phyloP scores from a whole-genome alignment of 768 basidiomycete genomes.

The Phanerochaete sordida region DNA sequence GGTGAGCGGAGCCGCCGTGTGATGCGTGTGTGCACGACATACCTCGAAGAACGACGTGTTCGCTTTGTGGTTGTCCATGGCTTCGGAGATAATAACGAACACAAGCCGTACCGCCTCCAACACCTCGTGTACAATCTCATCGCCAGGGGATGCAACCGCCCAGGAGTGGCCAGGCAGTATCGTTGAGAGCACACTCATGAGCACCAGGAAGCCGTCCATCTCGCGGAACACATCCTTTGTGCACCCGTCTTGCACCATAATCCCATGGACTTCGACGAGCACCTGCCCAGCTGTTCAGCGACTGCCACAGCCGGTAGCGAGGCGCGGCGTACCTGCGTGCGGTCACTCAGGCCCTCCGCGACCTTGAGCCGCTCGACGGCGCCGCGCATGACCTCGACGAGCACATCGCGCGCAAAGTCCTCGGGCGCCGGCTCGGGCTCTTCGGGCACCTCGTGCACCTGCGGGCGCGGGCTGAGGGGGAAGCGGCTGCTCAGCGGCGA shows the following conservation, averaged over 20 bases:
- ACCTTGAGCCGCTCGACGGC: conserved; percentile 67
- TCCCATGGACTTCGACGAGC: conserved; percentile 61
- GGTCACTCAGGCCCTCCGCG: conserved; percentile 41
- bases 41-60: conserved; percentile 72
- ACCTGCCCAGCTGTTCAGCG: conserved; percentile 36
- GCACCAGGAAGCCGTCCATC: conserved; percentile 73
- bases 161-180: conserved; percentile 35
- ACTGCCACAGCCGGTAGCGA: background rate
- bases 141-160: conserved; percentile 35
- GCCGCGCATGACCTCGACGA: conserved; percentile 67
- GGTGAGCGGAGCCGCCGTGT: background rate
- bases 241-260: conserved; percentile 58
- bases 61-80: conserved; percentile 48
- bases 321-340: conserved; percentile 47
- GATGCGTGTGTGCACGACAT: conserved; percentile 18
- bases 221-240: conserved; percentile 80
- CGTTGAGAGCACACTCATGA: conserved; percentile 70
- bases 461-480: conserved; percentile 10
- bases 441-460: background rate
- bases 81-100: conserved; percentile 63
- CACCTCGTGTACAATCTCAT: conserved; percentile 33
- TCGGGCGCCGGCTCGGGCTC: conserved; percentile 49
- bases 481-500: conserved; percentile 16
- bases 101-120: conserved; percentile 56
- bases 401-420: conserved; percentile 71